Evolutionary conservation across 2,329 filamentous ascomycete genomes (phyloP).

Genomic region (Gnomoniopsis sp.): DNA sequence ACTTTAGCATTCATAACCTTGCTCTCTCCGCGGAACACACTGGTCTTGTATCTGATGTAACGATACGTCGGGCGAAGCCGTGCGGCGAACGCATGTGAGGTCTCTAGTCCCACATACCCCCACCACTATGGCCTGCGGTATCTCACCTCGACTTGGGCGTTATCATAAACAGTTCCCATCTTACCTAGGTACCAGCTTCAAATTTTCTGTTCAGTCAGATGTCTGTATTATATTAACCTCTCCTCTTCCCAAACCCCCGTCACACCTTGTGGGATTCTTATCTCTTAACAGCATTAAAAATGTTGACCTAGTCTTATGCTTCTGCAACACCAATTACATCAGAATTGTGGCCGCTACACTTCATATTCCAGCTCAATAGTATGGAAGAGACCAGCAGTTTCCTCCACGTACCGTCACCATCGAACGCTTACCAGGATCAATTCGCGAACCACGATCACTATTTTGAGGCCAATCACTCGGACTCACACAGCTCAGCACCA

Average conservation of each 20-base stretch:
- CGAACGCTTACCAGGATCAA: conserved; percentile 29
- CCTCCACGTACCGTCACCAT: conserved; percentile 31
- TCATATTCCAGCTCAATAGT: not conserved
- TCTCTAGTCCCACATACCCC: not conserved
- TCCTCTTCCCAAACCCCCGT: not conserved
- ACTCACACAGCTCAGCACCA: conserved; percentile 34
- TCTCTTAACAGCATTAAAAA: not conserved
- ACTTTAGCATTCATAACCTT: conserved; percentile 1
- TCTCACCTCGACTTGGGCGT: not conserved
- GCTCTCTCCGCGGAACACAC: not conserved
- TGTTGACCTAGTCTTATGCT: not conserved
- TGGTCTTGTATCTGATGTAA: conserved; percentile 14
- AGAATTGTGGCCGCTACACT: not conserved
- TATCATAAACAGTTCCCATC: conserved; percentile 5
- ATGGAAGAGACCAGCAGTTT: conserved; percentile 32
- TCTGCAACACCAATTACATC: conserved; percentile 1
- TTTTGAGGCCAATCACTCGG: conserved; percentile 31
- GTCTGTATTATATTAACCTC: conserved; percentile 12
- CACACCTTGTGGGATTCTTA: not conserved
- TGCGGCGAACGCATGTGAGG: not conserved
- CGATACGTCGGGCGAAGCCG: conserved; percentile 6
- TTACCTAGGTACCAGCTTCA: conserved; percentile 1
- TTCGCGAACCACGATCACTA: conserved; percentile 35
- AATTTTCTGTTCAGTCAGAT: conserved; percentile 2
- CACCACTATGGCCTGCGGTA: not conserved